Evolutionary conservation across 2,329 filamentous ascomycete species (phyloP), one percentile per base, ranked within the genome.

Genomic region (Diaporthe humulicola): DNA sequence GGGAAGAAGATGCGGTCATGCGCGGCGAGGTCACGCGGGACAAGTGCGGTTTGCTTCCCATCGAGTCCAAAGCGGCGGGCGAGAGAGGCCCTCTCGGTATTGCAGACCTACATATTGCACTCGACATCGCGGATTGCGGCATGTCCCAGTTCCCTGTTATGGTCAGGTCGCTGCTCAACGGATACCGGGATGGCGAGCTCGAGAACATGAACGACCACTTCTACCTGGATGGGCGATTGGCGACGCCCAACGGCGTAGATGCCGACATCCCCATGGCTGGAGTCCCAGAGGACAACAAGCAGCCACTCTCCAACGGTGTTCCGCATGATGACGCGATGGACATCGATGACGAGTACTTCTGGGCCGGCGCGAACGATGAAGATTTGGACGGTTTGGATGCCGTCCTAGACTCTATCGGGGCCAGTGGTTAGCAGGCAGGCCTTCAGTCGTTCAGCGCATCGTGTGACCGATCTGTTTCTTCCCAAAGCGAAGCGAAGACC

Each of bases 111-210:
- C 90, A 93, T 50, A 86, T 98, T 4, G 92, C 94, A 0, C 83
- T 98, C 22, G 91, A 94, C 75, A 89, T 98, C 77, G 92, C 93
- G 17, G 94, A 97, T 71, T 91, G 90, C 36, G 93, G 94, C 75
- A 88, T 98, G 77, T 91, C 92, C 14, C 92, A 94, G 75, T 96
- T 97, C 85, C 95, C 94, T 0, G 88, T 95, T 33, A 87, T 98
- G 50, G 89, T 91, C 38, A 92, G 93, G 56, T 89, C 91, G 71
- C 91, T 98, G 60, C 86, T 93, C 79, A 90, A 92, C 76, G 89
- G 90, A 8, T 95, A 94, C 80, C 88, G 93, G 42, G 95, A 97
- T 80, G 93, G 93, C 72, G 94, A 95, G 81, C 86, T 95, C 19
- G 93, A 95, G 78, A 87, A 90, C 73, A 92, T 90, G 86, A 83